Evolutionary conservation across 306 rosid species (phyloP), one percentile per base, ranked within the genome.

Genomic region (Cucurbita moschata): DNA sequence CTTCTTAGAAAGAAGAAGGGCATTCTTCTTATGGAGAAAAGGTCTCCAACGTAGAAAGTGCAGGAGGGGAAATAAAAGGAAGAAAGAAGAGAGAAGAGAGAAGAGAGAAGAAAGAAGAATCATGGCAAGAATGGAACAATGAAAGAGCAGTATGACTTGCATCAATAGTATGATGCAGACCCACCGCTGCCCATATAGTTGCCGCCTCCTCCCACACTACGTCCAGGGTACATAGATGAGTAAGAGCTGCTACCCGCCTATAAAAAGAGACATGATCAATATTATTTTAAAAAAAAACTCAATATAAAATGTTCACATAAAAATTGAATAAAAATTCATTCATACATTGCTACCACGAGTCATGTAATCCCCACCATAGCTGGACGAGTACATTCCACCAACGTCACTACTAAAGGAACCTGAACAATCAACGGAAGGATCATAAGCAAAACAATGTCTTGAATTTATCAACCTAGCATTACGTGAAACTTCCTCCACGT

Each of bases 321-420:
- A 61, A 47, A 19, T 3, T 57, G 12, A 5, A 30, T 2, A 13
- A 74, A 61, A 47, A 19, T 3, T 57, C 12, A 5, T 11, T 35
- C 88, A 81, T 90, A 94, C 99, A 85, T 91, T 94, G 85, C 85
- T 84, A 47, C 88, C 96, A 65, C 96, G 99, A 61, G 96, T 57
- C 57, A 84, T 60, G 66, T 88, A 91, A 70, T 91, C 96, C 30
- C 86, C 85, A 72, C 88, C 92, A 89, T 91, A 86, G 77, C 91
- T 88, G 65, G 99, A 89, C 47, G 99, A 88, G 83, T 95, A 89
- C 83, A 87, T 58, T 69, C 87, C 96, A 74, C 93, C 88, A 37
- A 61, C 82, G 16, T 87, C 96, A 83, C 84, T 81, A 49, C 88
- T 75, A 74, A 77, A 86, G 60, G 97, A 88, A 84, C 90, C 97